Base-by-base conservation (phyloP, 2,329 filamentous ascomycete species). In the Neoascochyta sp. region DNA sequence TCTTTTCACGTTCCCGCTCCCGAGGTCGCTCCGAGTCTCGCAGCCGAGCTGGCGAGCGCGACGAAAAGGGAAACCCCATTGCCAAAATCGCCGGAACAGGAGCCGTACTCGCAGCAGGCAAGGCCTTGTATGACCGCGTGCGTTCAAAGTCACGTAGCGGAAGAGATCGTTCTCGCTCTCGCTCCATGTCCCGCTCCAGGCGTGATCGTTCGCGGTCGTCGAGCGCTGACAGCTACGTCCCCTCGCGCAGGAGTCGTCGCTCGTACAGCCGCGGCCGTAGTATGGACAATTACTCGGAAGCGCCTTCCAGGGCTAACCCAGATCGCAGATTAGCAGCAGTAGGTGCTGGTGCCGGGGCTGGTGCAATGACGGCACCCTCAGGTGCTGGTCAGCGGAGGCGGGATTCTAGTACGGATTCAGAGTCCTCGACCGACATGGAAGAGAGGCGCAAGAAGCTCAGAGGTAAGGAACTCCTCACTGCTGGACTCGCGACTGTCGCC, bases 401-500 rank as follows among this genome's bases (percentile, higher is more conserved):
- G 37, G 45, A 45, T 28, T 32, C 35, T 31, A 52, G 50, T 38
- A 49, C 46, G 17, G 48, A 57, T 44, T 65, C 74, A 39, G 73
- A 73, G 33, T 73, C 70, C 42, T 76, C 74, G 56, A 72, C 71
- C 50, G 78, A 80, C 53, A 78, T 83, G 65, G 77, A 80, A 54
- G 69, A 73, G 45, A 65, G 69, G 51, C 68, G 71, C 31, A 82
- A 79, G 62, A 80, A 81, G 54, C 71, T 81, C 66, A 71, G 71
- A 66, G 74, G 76, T 60, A 81, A 81, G 63, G 76, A 81, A 68
- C 60, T 81, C 51, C 56, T 83, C 42, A 81, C 78, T 44, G 75
- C 78, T 32, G 78, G 80, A 41, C 65, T 83, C 36, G 80, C 80
- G 31, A 79, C 77, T 34, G 73, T 83, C 36, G 80, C 80, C 20